Evolutionary conservation across 441 rosid genomes (phyloP).

Genomic region (Adansonia madagascariensis): DNA sequence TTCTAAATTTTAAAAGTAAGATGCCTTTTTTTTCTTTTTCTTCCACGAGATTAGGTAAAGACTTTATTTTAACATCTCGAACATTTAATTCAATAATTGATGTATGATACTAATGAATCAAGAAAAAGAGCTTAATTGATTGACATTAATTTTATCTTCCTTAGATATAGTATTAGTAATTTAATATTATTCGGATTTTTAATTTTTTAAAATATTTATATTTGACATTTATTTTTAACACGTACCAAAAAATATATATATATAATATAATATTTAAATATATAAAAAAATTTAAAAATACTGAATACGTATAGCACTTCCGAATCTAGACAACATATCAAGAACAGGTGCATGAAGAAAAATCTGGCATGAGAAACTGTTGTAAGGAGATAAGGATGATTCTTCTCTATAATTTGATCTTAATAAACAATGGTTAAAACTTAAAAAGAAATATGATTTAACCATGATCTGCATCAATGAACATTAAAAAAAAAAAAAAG

Average conservation of each 20-base stretch:
- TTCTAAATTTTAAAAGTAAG: slow-evolving; percentile 30
- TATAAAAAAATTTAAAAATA: too few species aligned
- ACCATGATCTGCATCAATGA: slow-evolving; percentile 17
- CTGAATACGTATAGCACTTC: too few species aligned
- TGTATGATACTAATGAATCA: too few species aligned
- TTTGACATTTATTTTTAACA: background rate
- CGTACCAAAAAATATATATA: too few species aligned
- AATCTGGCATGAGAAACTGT: background rate
- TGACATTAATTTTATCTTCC: too few species aligned
- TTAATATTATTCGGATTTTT: too few species aligned
- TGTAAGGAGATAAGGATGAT: slow-evolving; percentile 9
- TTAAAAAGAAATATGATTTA: background rate
- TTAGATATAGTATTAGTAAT: too few species aligned
- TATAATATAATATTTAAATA: too few species aligned
- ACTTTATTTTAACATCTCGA: background rate
- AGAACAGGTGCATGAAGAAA: background rate
- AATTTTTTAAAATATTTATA: too few species aligned
- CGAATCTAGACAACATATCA: background rate
- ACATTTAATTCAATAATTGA: background rate
- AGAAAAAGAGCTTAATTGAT: background rate
- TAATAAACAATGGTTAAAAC: background rate
- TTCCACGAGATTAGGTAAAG: slow-evolving; percentile 15
- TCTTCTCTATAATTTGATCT: background rate
- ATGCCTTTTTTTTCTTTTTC: slow-evolving; percentile 20
- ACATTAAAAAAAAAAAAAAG: background rate